Base-by-base conservation (phyloP, 2,329 filamentous ascomycete species). In the Fusarium sp. region DNA sequence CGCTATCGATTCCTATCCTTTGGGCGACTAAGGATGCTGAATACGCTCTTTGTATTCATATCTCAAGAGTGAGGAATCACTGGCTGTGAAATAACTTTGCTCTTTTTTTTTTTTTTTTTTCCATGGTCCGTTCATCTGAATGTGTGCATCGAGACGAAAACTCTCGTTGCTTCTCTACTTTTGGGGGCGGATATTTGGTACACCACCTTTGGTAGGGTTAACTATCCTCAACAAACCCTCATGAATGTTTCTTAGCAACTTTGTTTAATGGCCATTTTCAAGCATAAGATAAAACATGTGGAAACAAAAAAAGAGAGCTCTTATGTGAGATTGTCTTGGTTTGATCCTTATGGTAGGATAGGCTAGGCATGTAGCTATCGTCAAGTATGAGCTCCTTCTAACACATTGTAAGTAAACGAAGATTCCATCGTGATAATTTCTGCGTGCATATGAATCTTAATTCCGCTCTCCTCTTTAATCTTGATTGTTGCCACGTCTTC, bases 161-260 rank as follows among this genome's bases (percentile, higher is more conserved):
- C 22, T 47, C 96, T 6, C 88, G 10, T 10, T 72, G 95, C 95
- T 4, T 15, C 11, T 43, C n/a, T 7, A 8, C n/a, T 45, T 47
- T 45, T 22, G 8, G 8, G n/a, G 14, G 22, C 8, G 22, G 43
- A 47, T 17, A 9, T 17, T 10, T 11, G 43, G 14, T 27, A 17
- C 45, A 47, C 9, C 14, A 27, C 14, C 45, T 47, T 27, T 4
- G 14, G 22, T 17, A 10, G 4, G 14, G 8, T 5, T 10, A 4
- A 17, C 14, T 47, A 9, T 47, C 14, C 43, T 47, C 45, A 47
- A 47, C 45, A 47, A 27, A 47, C 4, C 45, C 14, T 47, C 22
- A 17, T 17, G 15, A 27, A 27, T 25, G 22, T 27, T 47, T 47
- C 45, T 47, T 27, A 9, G 10, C 14, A 47, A 17, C 22, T 15